Evolutionary conservation across 306 rosid genomes (phyloP), one percentile per base, ranked within the genome.

Genomic region (Psophocarpus tetragonolobus): DNA sequence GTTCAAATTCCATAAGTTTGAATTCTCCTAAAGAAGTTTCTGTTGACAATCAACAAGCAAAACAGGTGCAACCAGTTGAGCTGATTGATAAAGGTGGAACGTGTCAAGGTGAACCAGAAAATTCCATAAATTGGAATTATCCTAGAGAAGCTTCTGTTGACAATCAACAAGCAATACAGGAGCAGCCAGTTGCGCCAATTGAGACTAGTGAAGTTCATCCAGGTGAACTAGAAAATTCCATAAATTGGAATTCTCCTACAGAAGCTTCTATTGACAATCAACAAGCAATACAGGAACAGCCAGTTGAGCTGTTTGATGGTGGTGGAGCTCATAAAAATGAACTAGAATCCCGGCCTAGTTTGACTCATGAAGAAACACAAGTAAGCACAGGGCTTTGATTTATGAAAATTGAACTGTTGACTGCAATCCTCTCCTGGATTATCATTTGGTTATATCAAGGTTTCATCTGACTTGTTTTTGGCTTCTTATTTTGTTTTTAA

Each of bases 31-130:
- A 32, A 74, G 83, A 60, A 53, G 63, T 45, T 82, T 74, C 84
- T 54, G 63, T 56, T 41, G 61, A 74, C 35, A 33, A 66, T 35
- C 83, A 69, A 62, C 81, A 71, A 70, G 71, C 82, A 63, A 64
- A 56, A 71, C 61, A 50, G 62, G 77, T 68, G 50, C 81, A 80
- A 66, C 82, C 57, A 26, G 73, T 71, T 77, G 73, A 62, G 74
- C 66, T 60, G 81, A 74, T 58, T 77, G 88, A 62, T 70, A 81
- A 29, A 71, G 81, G 85, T 75, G 88, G 77, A 57, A 58, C 69
- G 53, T n/a, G 27, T 76, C 56, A 21, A 79, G 78, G 71, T 78
- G 77, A 74, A 64, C 17, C 56, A 29, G 83, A 56, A 56, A 56
- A 26, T 77, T 83, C 65, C 35, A 77, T 61, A 23, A 82, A 81